Base-by-base conservation (phyloP, 208 protist genomes). In the Porcisia deanei region DNA sequence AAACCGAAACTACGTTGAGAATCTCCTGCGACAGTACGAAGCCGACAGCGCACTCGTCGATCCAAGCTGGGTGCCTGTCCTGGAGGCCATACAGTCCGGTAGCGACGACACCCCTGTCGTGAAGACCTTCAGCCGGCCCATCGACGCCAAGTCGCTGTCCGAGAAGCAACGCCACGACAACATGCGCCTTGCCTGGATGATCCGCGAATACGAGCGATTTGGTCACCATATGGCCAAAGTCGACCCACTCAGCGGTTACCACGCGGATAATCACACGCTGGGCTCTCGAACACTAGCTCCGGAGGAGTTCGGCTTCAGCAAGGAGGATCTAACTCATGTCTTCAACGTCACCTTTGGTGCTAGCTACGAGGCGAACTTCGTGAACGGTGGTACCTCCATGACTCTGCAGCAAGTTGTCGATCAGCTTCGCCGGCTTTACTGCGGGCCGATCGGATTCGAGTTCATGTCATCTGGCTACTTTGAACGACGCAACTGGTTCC, bases 401-500 rank as follows among this genome's bases (percentile, higher is more conserved):
- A 96, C 85, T 43, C 82, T 98, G 25, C 77, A 85, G 67, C 76
- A 97, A 61, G 94, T 98, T 59, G 77, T 95, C 61, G 82, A 81
- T 16, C 81, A 89, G 59, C 86, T 98, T 25, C 80, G 81, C 43
- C 71, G 82, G 30, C 92, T 97, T 82, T 99, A 99, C 88, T 98
- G 92, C 75, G 90, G 91, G 34, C 82, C 82, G 6, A 97, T 99
- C 71, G 97, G 97, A 57, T 97, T 96, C 79, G 98, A 99, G 90
- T 99, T 99, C 87, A 98, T 99, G 94, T 95, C 98, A 41, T 98
- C 99, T 81, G 90, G 91, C 61, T 94, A 91, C 83, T 89, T 96
- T 68, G 92, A 99, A 39, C 82, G 98, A 71, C 93, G 95, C 76
- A 97, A 99, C 81, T 99, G 97, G 97, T 96, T 99, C 76, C 88